Evolutionary conservation across 208 protist species (phyloP).

Genomic region (Leishmania lainsoni): DNA sequence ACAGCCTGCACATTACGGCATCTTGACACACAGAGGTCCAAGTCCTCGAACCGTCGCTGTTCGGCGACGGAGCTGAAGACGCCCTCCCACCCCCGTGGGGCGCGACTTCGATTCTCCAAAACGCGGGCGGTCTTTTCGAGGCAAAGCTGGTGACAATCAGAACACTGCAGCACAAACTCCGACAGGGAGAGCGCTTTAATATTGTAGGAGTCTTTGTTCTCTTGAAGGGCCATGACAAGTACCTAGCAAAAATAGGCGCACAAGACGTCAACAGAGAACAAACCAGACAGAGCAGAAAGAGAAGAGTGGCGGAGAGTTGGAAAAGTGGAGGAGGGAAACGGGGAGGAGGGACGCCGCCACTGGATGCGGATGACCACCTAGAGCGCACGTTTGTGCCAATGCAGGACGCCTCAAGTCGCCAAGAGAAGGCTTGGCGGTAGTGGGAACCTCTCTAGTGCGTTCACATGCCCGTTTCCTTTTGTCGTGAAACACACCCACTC

Average conservation of each 20-base stretch:
- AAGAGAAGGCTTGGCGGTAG: not conserved
- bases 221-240: constrained; percentile 32
- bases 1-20: constrained; percentile 43
- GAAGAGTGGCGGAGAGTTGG: not conserved
- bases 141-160: constrained; percentile 64
- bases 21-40: constrained; percentile 44
- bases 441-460: too few species aligned
- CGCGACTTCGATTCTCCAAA: constrained; percentile 64
- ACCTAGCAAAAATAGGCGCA: not conserved
- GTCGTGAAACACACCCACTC: not conserved
- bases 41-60: constrained; percentile 54
- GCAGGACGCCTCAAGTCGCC: not conserved
- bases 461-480: not conserved
- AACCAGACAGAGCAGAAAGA: not conserved
- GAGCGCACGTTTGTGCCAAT: too few species aligned
- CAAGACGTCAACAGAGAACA: not conserved
- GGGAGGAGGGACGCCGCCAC: not conserved
- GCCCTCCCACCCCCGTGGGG: constrained; percentile 62
- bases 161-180: constrained; percentile 60
- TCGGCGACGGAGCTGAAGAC: constrained; percentile 57
- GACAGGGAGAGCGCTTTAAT: constrained; percentile 48
- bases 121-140: constrained; percentile 55
- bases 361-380: not conserved
- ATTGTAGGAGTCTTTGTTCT: constrained; percentile 44
- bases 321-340: not conserved